Base-by-base conservation (phyloP, 371 early-diverging fungal genomes). In the Mucor mucedo region DNA sequence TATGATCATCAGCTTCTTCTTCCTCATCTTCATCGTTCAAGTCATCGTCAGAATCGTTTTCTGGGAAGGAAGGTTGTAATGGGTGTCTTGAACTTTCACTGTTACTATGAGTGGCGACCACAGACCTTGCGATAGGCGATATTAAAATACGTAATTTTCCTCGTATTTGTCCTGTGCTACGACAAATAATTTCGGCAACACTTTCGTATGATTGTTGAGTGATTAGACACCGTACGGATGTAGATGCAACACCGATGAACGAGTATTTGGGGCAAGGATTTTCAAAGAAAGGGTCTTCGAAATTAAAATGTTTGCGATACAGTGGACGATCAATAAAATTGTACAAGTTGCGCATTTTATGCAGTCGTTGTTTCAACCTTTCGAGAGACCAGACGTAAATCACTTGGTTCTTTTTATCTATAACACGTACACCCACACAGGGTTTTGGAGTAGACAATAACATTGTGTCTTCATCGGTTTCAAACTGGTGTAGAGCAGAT, bases 231-330 rank as follows among this genome's bases (percentile, higher is more conserved):
- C 79, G 74, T 52, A 89, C 45, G 40, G 85, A 77, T 0, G 79
- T 71, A 0, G 79, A 68, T 0, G 89, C 87, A 3, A 81, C 74
- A 11, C 92, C 93, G 16, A 91, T 80, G 52, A 89, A 87, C 3
- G 87, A 78, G 62, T 80, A 93, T 11, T 78, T 77, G 1, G 88
- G 88, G 7, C 82, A 70, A 0, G 91, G 89, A 7, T 78, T 80
- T 52, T 89, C 88, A 57, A 87, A 90, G 63, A 93, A 91, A 0
- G 92, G 92, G 58, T 91, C 92, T 60, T 88, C 87, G 78, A 87
- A 86, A 48, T 89, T 90, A 64, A 91, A 86, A 56, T 93, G 91
- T 30, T 88, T 84, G 41, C 87, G 76, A 66, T 90, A 90, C 28
- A 82, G 73, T 10, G 92, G 90, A 10, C 82, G 80, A 58, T 92